Evolutionary conservation across 805 yeast species (phyloP), one percentile per base, ranked within the genome.

Genomic region (Hanseniaspora lindneri): DNA sequence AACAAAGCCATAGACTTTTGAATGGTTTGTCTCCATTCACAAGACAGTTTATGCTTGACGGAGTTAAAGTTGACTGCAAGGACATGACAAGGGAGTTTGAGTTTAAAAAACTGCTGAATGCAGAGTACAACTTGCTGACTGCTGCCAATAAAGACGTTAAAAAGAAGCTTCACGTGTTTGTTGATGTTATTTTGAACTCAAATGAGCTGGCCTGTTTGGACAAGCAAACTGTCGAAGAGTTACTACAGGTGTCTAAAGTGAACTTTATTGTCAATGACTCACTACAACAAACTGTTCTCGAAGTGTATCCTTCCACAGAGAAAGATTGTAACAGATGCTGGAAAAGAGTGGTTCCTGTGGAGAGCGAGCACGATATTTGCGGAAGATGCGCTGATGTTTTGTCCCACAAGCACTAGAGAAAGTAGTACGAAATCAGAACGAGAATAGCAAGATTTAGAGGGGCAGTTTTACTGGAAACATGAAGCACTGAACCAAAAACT

Each of bases 261-360:
- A 57, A 57, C n/a, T 44, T 78, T 6, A 65, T 64, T 35, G 49
- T 55, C 11, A 46, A 52, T 0, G 53, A 58, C 0, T 50, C 59
- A 7, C 24, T 30, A 9, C 40, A 1, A 34, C 49, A 28, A 10
- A 32, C 69, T 6, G 55, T 54, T 1, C 56, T 75, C 3, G 53
- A 60, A 2, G 71, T 81, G 2, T 63, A 69, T 7, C 68, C 47
- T 34, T 60, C 65, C 36, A 50, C 60, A 0, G 58, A 67, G 1
- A 65, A 66, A 46, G 87, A 87, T 58, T 92, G 98, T 61, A 95
- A 95, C 6, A 74, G 98, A 60, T 92, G 98, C 65, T 92, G 98
- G 98, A 84, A 43, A 14, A 43, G 37, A 19, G 23, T 11, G 13
- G 35, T 35, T 5, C 28, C 21, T 6, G 14, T 33, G 13, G 34